Percentiles rank a stretch among this genome's conserved stretches.
These are phyloP conservation scores for Omphalea diandra DNA, from an alignment of 441 rosid species.

Conservation along the genomic window DNA sequence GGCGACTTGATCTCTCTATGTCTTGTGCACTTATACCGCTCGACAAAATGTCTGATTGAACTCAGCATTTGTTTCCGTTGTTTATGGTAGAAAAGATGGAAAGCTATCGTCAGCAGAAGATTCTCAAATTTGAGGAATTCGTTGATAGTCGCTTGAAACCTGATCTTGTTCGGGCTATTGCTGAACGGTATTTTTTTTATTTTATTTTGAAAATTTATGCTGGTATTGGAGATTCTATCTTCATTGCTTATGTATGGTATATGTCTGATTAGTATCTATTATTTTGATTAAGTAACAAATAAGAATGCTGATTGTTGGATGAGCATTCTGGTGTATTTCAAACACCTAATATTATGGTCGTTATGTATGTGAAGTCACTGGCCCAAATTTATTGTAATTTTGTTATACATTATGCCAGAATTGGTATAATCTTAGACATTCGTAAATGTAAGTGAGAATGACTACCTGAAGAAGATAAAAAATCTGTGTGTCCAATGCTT, in stretches of 20 bases:
- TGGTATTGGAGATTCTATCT: too few relatives aligned
- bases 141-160: constrained; percentile 81
- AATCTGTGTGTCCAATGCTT: neutral
- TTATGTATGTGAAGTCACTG: too few relatives aligned
- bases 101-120: constrained; percentile 45
- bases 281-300: too few relatives aligned
- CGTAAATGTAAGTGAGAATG: neutral
- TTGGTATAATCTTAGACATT: too few relatives aligned
- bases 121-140: constrained; percentile 73
- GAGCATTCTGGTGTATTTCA: too few relatives aligned
- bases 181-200: constrained; percentile 44
- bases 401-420: too few relatives aligned
- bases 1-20: too few relatives aligned
- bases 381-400: neutral
- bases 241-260: too few relatives aligned
- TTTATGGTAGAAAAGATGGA: constrained; percentile 37
- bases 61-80: neutral
- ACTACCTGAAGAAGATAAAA: neutral
- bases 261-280: too few relatives aligned
- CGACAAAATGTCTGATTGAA: constrained; percentile 23
- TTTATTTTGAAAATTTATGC: too few relatives aligned
- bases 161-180: constrained; percentile 64
- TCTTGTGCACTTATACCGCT: neutral
- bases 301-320: too few relatives aligned
- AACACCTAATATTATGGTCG: too few relatives aligned